Conservation (phyloP, 202 grass and related monocot genomes). For the Digitaria exilis region DNA sequence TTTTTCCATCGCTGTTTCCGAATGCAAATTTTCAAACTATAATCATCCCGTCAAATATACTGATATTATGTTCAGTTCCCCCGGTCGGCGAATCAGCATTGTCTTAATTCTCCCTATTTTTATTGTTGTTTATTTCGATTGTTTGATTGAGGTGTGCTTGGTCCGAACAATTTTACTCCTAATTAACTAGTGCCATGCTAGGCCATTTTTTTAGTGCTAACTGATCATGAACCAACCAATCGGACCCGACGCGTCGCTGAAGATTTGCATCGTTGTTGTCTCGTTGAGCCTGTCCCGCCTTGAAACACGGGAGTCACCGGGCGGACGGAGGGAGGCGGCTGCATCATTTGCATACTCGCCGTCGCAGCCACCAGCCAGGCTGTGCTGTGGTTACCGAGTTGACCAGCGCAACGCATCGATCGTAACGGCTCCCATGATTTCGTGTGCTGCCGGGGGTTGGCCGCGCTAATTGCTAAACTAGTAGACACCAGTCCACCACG, state of each 20-base stretch:
- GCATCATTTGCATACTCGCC: neutral
- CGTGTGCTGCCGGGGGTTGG: neutral
- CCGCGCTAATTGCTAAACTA: neutral
- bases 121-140: neutral
- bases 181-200: no score
- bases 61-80: neutral
- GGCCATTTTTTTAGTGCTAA: neutral
- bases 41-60: neutral
- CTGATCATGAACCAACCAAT: no score
- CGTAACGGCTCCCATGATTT: neutral
- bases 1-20: neutral
- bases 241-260: neutral
- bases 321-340: neutral
- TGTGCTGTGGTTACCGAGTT: neutral
- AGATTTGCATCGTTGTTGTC: neutral
- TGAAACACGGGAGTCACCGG: conserved; percentile 24
- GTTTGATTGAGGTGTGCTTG: neutral
- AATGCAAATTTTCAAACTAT: neutral
- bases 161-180: neutral
- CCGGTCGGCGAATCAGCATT: neutral
- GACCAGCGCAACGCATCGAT: neutral
- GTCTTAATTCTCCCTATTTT: neutral
- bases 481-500: neutral
- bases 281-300: conserved; percentile 7
- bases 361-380: neutral